A percentile compares a stretch with the other conserved stretches of the same genome.
Conservation (phyloP, 2,329 filamentous ascomycete species). For the Neofusicoccum ribis region DNA sequence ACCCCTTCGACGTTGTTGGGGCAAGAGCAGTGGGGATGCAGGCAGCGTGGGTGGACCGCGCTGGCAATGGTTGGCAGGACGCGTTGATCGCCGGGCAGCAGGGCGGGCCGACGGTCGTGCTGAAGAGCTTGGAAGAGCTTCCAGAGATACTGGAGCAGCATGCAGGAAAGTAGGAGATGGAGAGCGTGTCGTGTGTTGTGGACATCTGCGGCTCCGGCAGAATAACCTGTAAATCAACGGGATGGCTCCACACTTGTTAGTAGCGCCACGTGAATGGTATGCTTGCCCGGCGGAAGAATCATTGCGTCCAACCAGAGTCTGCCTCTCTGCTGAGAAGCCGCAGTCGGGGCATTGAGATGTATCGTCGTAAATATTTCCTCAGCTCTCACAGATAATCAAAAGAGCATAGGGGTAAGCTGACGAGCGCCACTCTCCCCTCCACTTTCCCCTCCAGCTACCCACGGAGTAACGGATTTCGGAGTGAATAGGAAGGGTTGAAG, state of each 20-base stretch:
- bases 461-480: conserved; percentile 61
- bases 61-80: conserved; percentile 66
- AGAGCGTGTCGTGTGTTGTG: background rate
- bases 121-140: conserved; percentile 59
- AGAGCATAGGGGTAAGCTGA: conserved; percentile 62
- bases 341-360: conserved; percentile 1
- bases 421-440: conserved; percentile 60
- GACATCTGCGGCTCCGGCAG: background rate
- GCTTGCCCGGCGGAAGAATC: background rate
- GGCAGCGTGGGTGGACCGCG: conserved; percentile 67
- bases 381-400: conserved; percentile 44
- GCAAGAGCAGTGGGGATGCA: conserved; percentile 62
- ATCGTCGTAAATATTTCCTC: conserved; percentile 46
- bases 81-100: conserved; percentile 48
- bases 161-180: background rate
- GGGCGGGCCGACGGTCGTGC: conserved; percentile 53
- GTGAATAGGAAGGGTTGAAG: conserved; percentile 61
- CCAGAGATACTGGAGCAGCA: conserved; percentile 40
- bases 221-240: background rate
- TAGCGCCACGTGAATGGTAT: background rate
- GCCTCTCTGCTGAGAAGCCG: background rate
- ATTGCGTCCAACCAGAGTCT: background rate
- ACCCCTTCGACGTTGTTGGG: conserved; percentile 72
- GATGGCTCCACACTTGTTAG: background rate
- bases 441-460: conserved; percentile 68